A percentile compares a stretch with the other conserved stretches of the same genome.
phyloP scores from a whole-genome alignment of 108 stramenopile genomes.

The Fragilariopsis cylindrus region DNA sequence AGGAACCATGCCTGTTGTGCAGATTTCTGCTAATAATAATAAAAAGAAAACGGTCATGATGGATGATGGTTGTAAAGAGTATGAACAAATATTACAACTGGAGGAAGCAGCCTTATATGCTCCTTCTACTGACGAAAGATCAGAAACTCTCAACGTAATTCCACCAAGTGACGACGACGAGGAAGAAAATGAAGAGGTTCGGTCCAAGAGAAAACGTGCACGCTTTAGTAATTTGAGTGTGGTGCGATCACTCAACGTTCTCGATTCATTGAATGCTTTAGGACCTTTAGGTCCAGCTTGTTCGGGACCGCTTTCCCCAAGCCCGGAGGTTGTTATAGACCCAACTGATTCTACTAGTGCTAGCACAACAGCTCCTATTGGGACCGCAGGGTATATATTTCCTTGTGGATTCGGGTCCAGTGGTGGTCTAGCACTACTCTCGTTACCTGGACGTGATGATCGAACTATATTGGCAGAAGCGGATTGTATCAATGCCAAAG shows the following conservation, averaged over 20 bases:
- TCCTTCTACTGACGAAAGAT: constrained; percentile 19
- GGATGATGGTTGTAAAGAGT: constrained; percentile 13
- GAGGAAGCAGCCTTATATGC: constrained; percentile 83
- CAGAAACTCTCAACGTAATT: constrained; percentile 38
- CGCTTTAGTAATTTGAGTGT: constrained; percentile 30
- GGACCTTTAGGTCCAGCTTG: constrained; percentile 81
- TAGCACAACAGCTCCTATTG: constrained; percentile 29
- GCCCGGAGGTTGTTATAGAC: constrained; percentile 11
- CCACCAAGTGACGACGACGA: constrained; percentile 65
- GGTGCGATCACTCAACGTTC: constrained; percentile 53
- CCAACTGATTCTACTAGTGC: neutral
- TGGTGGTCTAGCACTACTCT: constrained; percentile 73
- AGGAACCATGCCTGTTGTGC: constrained; percentile 6
- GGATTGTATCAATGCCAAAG: constrained; percentile 60
- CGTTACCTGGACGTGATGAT: constrained; percentile 73
- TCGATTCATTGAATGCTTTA: constrained; percentile 73
- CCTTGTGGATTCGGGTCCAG: constrained; percentile 83
- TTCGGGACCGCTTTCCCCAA: constrained; percentile 52
- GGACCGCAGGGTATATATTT: constrained; percentile 57
- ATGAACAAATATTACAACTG: constrained; percentile 49
- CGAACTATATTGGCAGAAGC: constrained; percentile 67
- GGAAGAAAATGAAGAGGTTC: neutral
- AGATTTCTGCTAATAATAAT: neutral
- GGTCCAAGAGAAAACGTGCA: constrained; percentile 24
- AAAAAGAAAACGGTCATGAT: neutral